Percentiles rank a stretch among this genome's conserved stretches.
phyloP scores from a whole-genome alignment of 176 grass and related monocot species.

The Luzula sylvatica region DNA sequence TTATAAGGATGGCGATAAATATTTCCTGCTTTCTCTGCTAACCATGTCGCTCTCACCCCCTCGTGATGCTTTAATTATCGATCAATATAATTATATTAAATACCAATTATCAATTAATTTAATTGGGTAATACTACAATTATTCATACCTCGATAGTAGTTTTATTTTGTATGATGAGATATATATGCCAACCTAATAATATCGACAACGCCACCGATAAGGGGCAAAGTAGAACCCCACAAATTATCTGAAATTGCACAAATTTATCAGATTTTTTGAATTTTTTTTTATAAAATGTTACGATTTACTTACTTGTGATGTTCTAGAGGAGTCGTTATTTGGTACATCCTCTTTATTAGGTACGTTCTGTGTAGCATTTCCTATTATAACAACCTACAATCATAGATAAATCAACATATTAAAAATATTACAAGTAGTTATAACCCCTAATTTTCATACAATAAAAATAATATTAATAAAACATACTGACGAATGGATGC shows the following conservation, averaged over 20 bases:
- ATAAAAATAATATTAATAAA: not conserved
- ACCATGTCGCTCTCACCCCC: constrained; percentile 87
- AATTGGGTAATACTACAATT: constrained; percentile 6
- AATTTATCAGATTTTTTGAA: not conserved
- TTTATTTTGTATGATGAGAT: constrained; percentile 97
- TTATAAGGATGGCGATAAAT: constrained; percentile 87
- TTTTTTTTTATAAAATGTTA: constrained; percentile 17
- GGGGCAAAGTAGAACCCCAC: constrained; percentile 51
- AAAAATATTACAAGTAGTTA: too few species aligned
- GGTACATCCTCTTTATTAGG: constrained; percentile 41
- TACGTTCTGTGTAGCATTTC: constrained; percentile 35
- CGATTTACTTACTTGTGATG: constrained; percentile 59
- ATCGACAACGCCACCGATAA: constrained; percentile 48
- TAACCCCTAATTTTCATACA: not conserved
- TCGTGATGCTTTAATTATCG: constrained; percentile 68
- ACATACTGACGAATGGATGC: constrained; percentile 77
- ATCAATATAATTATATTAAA: constrained; percentile 17
- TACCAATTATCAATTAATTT: constrained; percentile 1
- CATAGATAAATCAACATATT: constrained; percentile 28
- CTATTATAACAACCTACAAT: constrained; percentile 52
- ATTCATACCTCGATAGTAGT: constrained; percentile 86
- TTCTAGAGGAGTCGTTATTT: constrained; percentile 66
- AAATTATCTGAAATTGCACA: constrained; percentile 54
- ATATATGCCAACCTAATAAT: constrained; percentile 81
- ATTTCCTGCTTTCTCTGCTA: constrained; percentile 80